Conservation (phyloP, 805 yeast genomes). For the Dipodascus albidus region DNA sequence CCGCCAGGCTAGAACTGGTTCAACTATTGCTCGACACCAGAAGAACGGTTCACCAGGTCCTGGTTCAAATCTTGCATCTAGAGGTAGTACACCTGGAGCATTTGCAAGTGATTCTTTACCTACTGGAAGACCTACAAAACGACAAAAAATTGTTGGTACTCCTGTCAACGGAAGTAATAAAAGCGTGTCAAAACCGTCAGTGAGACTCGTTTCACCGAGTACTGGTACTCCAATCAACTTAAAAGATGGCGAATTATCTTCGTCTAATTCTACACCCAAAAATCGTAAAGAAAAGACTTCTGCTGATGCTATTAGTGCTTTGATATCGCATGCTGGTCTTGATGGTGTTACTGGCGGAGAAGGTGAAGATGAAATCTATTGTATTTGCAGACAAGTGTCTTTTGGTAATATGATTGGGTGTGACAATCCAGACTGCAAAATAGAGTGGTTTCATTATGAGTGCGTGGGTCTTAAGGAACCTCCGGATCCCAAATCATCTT, state of each 20-base stretch:
- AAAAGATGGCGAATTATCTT: background rate
- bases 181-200: background rate
- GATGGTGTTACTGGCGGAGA: conserved; percentile 38
- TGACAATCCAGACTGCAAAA: conserved; percentile 78
- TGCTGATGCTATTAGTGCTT: background rate
- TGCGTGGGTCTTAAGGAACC: conserved; percentile 87
- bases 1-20: background rate
- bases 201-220: background rate
- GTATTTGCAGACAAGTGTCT: conserved; percentile 89
- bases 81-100: conserved; percentile 11
- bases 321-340: background rate
- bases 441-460: conserved; percentile 93
- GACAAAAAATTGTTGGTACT: background rate
- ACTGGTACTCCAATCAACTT: conserved; percentile 13
- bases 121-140: conserved; percentile 3
- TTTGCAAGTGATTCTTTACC: conserved; percentile 5
- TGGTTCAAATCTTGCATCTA: conserved; percentile 5
- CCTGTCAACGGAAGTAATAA: background rate
- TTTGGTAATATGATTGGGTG: conserved; percentile 97
- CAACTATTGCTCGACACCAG: background rate
- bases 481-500: conserved; percentile 61
- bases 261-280: background rate
- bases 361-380: conserved; percentile 56
- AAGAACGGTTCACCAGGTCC: conserved; percentile 9
- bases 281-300: background rate